Base-by-base conservation (phyloP, 2,329 filamentous ascomycete species). In the Hymenoscyphus albidus region DNA sequence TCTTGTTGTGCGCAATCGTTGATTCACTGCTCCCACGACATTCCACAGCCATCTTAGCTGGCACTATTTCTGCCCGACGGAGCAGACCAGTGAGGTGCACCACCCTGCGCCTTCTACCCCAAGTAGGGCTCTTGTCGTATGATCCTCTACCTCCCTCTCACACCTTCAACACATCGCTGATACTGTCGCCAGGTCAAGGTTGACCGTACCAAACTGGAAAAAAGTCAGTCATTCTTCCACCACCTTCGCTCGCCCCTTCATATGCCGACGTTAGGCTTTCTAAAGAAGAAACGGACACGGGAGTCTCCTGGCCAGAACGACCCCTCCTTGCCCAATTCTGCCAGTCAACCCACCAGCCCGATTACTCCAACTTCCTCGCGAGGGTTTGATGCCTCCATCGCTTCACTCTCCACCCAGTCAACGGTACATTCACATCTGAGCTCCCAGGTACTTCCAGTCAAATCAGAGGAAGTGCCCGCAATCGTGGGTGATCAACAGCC, bases 201-300 rank as follows among this genome's bases (percentile, higher is more conserved):
- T 40, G n/a, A 22, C 6, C 18, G 44, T 12, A 12, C 16, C 14
- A 10, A 18, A 61, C 22, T 22, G 5, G 27, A 27, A 16, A 16
- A n/a, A 35, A 27, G 38, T 39, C 35, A 42, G 35, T 42, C 35
- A 3, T 12, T 18, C 18, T 12, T 59, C 12, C 35, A 38, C 10
- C 2, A 27, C 12, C n/a, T 27, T 27, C 58, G 44, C 44, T 42
- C 31, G 54, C 18, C 22, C n/a, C 69, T 73, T 73, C 73, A 71
- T 76, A 98, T 99, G 95, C 95, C 93, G 88, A 91, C 87, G 79
- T 86, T 97, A 83, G 92, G 92, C 79, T 93, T 97, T 77, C 87
- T 98, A 77, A 97, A 97, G 86, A 98, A 97, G 87, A 97, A 96
- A 86, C 89, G 93, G 86, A 96, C 93, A 81, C 96, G 93, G 87